Conservation (phyloP, 140 eudicot species). For the Stevia rebaudiana region DNA sequence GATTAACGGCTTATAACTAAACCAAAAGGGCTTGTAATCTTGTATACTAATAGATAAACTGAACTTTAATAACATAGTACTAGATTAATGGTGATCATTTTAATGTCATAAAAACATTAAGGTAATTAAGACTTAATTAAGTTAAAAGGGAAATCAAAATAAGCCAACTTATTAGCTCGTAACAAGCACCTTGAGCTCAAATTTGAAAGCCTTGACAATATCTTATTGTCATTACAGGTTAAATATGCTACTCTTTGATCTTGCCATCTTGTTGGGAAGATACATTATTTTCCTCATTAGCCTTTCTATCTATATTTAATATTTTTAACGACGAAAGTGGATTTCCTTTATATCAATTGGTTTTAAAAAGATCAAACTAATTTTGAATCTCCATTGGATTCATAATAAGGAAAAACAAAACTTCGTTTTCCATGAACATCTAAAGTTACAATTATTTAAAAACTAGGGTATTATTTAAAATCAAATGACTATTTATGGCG, state of each 20-base stretch:
- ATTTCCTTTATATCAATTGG: constrained; percentile 8
- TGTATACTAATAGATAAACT: no score
- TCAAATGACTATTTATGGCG: no score
- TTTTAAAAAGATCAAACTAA: neutral
- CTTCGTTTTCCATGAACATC: neutral
- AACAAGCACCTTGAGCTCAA: neutral
- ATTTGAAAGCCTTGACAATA: neutral
- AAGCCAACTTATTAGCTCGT: no score
- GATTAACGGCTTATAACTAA: no score
- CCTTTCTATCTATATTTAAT: neutral
- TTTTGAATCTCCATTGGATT: neutral
- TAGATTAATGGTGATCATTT: no score
- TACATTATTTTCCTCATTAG: constrained; percentile 15
- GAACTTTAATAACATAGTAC: no score
- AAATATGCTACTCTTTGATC: neutral
- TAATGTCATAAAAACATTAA: no score
- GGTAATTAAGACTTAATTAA: no score
- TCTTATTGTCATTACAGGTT: neutral
- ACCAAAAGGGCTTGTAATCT: no score
- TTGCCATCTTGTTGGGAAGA: constrained; percentile 12
- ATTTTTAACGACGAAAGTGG: constrained; percentile 5
- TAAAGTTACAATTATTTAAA: no score
- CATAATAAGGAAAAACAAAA: constrained; percentile 4
- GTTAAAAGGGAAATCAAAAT: no score
- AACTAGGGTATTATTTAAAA: no score